phyloP scores from a whole-genome alignment of 441 rosid species.

The Brassica hybrid region DNA sequence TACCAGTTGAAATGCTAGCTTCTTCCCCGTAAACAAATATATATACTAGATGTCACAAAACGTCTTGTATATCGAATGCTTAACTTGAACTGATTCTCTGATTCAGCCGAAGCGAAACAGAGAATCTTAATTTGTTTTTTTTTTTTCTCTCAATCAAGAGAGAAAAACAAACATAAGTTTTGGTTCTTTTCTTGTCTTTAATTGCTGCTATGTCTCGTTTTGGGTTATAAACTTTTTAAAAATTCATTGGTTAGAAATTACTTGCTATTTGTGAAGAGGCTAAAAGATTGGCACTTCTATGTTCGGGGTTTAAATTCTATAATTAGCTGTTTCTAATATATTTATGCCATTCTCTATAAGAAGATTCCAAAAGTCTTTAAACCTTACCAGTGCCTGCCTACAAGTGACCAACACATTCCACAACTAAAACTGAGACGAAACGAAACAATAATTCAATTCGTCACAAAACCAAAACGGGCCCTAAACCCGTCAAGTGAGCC shows the following conservation, averaged over 20 bases:
- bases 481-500: neutral
- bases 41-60: constrained; percentile 23
- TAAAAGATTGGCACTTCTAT: constrained; percentile 25
- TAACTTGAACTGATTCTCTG: constrained; percentile 59
- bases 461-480: neutral
- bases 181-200: neutral
- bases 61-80: neutral
- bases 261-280: constrained; percentile 31
- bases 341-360: neutral
- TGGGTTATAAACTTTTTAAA: neutral
- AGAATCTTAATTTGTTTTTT: constrained; percentile 50
- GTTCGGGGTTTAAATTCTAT: constrained; percentile 17
- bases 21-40: constrained; percentile 15
- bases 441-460: neutral
- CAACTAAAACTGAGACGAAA: neutral
- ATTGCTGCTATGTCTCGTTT: neutral
- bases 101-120: constrained; percentile 72
- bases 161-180: constrained; percentile 25
- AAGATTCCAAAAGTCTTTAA: constrained; percentile 10
- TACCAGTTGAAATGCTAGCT: constrained; percentile 10
- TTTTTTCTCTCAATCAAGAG: constrained; percentile 19
- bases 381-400: neutral
- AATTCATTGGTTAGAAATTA: constrained; percentile 15
- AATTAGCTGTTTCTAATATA: constrained; percentile 10
- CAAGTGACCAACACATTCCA: neutral